phyloP scores from a whole-genome alignment of 306 rosid species.

The Oemleria cerasiformis region DNA sequence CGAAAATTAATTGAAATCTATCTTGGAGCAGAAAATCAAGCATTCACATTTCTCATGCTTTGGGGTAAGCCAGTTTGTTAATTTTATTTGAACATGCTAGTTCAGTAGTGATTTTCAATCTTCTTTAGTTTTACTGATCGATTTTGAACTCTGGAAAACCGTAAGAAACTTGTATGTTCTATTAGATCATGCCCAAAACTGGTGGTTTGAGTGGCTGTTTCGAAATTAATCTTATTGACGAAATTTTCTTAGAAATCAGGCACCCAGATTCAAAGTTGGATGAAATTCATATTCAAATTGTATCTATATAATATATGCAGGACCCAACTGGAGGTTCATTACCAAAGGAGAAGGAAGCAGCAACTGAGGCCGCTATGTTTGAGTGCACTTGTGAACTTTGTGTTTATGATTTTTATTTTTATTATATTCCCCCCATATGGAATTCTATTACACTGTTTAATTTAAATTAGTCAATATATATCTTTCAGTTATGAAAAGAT shows the following conservation, averaged over 20 bases:
- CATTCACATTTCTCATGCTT: slow-evolving; percentile 18
- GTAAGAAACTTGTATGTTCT: too few relatives aligned
- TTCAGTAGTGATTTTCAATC: too few relatives aligned
- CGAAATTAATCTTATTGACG: background rate
- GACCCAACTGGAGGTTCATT: slow-evolving; percentile 16
- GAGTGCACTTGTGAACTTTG: too few relatives aligned
- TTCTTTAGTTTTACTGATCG: too few relatives aligned
- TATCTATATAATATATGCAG: background rate
- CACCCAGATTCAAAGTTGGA: background rate
- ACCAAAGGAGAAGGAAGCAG: slow-evolving; percentile 20
- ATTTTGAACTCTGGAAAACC: too few relatives aligned
- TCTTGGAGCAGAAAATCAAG: slow-evolving; percentile 23
- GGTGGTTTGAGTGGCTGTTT: background rate
- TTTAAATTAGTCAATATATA: too few relatives aligned
- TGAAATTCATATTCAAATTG: background rate
- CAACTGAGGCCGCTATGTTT: slow-evolving; percentile 2
- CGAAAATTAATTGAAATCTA: slow-evolving; percentile 23
- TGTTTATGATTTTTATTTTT: too few relatives aligned
- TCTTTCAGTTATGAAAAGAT: too few relatives aligned
- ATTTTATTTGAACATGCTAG: background rate
- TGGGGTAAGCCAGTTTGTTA: slow-evolving; percentile 4
- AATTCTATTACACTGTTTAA: too few relatives aligned
- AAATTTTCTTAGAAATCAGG: background rate
- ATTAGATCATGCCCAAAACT: too few relatives aligned
- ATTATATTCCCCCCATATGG: too few relatives aligned